Evolutionary conservation across 2,329 filamentous ascomycete species (phyloP).

Genomic region (Leptographium flavum): DNA sequence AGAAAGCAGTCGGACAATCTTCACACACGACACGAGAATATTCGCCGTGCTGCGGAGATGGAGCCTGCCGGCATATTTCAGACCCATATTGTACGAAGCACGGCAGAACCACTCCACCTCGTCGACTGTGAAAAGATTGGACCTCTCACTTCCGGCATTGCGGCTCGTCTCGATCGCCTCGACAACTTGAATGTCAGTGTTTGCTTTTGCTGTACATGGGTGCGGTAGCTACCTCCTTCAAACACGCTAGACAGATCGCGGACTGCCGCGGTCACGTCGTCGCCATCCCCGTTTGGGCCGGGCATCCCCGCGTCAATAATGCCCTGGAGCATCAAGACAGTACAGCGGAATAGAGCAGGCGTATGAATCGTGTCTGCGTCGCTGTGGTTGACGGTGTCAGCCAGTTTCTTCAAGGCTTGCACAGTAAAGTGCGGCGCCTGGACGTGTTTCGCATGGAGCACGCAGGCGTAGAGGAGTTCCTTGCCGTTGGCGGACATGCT

Average conservation of each 20-base stretch:
- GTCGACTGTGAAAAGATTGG: conserved; percentile 41
- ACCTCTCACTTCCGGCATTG: conserved; percentile 25
- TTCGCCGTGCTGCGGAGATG: conserved; percentile 36
- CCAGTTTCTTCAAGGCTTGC: conserved; percentile 42
- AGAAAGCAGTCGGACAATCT: conserved; percentile 37
- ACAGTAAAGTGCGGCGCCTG: conserved; percentile 48
- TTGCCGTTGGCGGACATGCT: conserved; percentile 36
- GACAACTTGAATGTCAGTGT: conserved; percentile 1
- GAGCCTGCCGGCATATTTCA: conserved; percentile 45
- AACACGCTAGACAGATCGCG: conserved; percentile 22
- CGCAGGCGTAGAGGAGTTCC: conserved; percentile 64
- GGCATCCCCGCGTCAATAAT: conserved; percentile 21
- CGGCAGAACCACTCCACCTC: conserved; percentile 78
- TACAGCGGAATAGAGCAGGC: conserved; percentile 49
- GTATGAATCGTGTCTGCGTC: conserved; percentile 38
- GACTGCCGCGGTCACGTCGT: background rate
- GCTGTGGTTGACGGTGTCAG: conserved; percentile 37
- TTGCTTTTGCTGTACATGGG: background rate
- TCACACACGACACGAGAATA: conserved; percentile 39
- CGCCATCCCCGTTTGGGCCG: background rate
- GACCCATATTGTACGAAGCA: conserved; percentile 64
- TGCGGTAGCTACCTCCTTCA: conserved; percentile 29
- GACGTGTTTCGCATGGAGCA: conserved; percentile 56
- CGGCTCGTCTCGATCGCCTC: conserved; percentile 27
- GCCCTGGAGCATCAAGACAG: conserved; percentile 33